Base-by-base conservation (phyloP, 805 yeast species). In the Myxozyma neotropica region DNA sequence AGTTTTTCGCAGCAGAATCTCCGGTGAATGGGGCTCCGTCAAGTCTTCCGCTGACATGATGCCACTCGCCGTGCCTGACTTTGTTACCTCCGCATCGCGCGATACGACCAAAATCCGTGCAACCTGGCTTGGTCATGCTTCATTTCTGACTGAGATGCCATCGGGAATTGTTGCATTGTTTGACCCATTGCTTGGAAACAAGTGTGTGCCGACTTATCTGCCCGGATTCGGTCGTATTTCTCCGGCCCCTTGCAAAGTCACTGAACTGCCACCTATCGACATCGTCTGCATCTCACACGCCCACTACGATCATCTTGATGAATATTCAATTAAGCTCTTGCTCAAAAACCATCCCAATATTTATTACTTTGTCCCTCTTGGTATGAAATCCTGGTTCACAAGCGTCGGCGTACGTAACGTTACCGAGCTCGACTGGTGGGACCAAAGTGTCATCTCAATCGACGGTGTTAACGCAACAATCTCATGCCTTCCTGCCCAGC, bases 361-460 rank as follows among this genome's bases (percentile, higher is more conserved):
- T 3, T 40, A 55, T 42, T 58, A 44, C 39, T 50, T 92, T 10
- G 96, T 91, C 0, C 97, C 98, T 0, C 68, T 81, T 19, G 97
- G 97, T 0, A 77, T 92, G 53, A 80, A 83, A 57, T 76, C 75
- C 66, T 83, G 79, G 59, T 75, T 92, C 66, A 80, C 78, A 0
- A 74, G 81, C 26, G 75, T 78, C 47, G 89, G 92, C 0, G 78
- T 87, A 1, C 71, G 76, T 7, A 83, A 83, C 55, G 81, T 83
- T 7, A 77, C 85, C 1, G 97, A 92, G 70, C 78, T 93, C 82
- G 86, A 87, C 67, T 92, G 97, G 97, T 92, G 98, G 98, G 91
- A 90, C 52, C 75, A 80, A 31, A 54, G 50, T n/a, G 59, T 44
- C 5, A 29, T 61, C 36, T n/a, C 52, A 6, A 52, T 57, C 15